Base-by-base conservation (phyloP, 2,329 filamentous ascomycete genomes). In the Calonectria henricotiae region DNA sequence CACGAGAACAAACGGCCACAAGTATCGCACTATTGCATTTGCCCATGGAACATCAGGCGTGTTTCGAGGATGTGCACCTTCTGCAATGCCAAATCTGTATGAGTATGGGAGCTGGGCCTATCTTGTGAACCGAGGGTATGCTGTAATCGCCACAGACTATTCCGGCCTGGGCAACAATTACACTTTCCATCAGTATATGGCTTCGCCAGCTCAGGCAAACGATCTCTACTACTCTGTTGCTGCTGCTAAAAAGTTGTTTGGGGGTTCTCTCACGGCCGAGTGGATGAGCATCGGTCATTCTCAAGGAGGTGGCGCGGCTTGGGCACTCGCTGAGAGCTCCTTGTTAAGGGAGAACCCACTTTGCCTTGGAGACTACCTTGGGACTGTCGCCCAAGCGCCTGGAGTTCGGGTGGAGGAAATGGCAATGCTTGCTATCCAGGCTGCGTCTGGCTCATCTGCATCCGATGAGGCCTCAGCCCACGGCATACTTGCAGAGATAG, bases 61-160 rank as follows among this genome's bases (percentile, higher is more conserved):
- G 1, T 72, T 68, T 30, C 30, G 39, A 2, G 68, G 70, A 49
- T 75, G 73, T 55, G 73, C 72, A 15, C 70, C 73, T 23, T 74
- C 73, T 3, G 67, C 67, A n/a, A 55, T 61, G 12, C 70, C 67
- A 1, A 55, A 13, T 13, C 39, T 73, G 12, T 73, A 67, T 37
- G 69, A 73, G 43, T 71, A 72, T 43, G n/a, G 23, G 8, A 72
- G 67, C n/a, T 75, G 73, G 73, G 47, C 66, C 20, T 46, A 61
- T 11, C 61, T 71, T 0, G 43, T 73, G 15, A 30, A 60, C 13
- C 46, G 55, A 13, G 73, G 71, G 2, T 75, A 71, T 32, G 73
- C 73, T 7, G 65, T 75, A 20, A 66, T 77, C 17, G 75, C 72
- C 13, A 73, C 75, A 12, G 75, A 77, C 61, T 77, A 46, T 46